Evolutionary conservation across 2,329 filamentous ascomycete species (phyloP).

Genomic region (Colletotrichum tabaci): DNA sequence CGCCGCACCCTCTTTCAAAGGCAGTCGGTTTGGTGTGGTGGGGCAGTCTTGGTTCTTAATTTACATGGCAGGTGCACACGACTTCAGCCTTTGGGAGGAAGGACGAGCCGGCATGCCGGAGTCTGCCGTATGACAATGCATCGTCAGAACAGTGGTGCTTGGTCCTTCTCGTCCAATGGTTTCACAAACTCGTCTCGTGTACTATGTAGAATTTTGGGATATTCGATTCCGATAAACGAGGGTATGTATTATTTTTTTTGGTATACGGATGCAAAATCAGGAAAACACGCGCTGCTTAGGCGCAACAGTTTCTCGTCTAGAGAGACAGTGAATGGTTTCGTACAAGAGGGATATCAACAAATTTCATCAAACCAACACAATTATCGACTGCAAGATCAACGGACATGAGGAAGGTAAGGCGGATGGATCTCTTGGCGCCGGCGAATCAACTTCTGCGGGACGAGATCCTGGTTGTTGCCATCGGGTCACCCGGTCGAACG

Average conservation of each 20-base stretch:
- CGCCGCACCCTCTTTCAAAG: too few relatives aligned
- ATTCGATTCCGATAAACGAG: neutral
- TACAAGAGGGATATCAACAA: constrained; percentile 41
- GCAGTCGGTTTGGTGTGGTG: neutral
- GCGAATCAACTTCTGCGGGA: neutral
- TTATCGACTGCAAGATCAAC: constrained; percentile 4
- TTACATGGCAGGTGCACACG: neutral
- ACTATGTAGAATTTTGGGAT: neutral
- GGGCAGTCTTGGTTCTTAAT: neutral
- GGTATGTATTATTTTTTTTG: constrained; percentile 11
- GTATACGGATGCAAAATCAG: constrained; percentile 10
- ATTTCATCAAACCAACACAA: constrained; percentile 7
- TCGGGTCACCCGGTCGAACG: neutral
- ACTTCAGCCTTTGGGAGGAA: constrained; percentile 11
- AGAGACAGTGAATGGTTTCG: constrained; percentile 24
- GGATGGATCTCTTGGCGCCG: neutral
- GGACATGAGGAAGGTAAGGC: neutral
- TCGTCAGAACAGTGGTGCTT: constrained; percentile 4
- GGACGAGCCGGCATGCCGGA: constrained; percentile 10
- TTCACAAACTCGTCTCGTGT: neutral
- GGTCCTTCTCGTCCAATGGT: constrained; percentile 4
- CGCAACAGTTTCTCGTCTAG: constrained; percentile 6
- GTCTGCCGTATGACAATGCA: constrained; percentile 18
- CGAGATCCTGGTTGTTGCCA: neutral
- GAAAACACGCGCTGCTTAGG: neutral